Evolutionary conservation across 345 rosid genomes (phyloP), one percentile per base, ranked within the genome.

Genomic region (Acer negundo): DNA sequence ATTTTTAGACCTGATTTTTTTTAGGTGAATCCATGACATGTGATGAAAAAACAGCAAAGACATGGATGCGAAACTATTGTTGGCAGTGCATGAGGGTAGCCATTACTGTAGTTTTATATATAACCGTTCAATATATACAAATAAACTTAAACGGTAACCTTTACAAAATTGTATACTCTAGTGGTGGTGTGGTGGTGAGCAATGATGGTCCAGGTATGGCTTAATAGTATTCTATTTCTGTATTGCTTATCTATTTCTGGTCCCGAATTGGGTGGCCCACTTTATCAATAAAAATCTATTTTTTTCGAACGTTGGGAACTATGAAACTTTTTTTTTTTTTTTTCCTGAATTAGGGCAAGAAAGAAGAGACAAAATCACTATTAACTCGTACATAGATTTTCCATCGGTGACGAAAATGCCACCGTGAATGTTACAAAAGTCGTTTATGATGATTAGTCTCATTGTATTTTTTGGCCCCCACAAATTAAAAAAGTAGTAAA

Each of bases 181-280:
- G 81, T 42, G 81, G 80, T 19, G 76, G 72, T 31, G 71, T 53
- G 46, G 75, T 31, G 74, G 67, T 61, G 79, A 38, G 63, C 55
- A 38, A 75, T 78, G 84, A 88, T 85, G 90, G 88, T 68, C 79
- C 70, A 73, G 81, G 82, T 78, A 86, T 82, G 90, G 89, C 47
- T 76, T 22, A 69, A 76, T 49, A n/a, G 44, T 61, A 82, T 77
- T 82, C 71, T 81, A 70, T 69, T 77, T 82, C 71, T 81, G 73
- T 69, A 76, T 78, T 72, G 65, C 11, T 42, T 20, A 3, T 28
- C 49, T 35, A 24, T 15, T 42, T 65, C 16, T 26, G 49, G 55
- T 63, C 26, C 73, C 49, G 9, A 47, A 19, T 19, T 12, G 31
- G 79, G 75, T 49, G 44, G 20, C 59, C 80, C 84, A 77, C 80